Base-by-base conservation (phyloP, 805 yeast species). In the Cyberlindnera galapagoensis region DNA sequence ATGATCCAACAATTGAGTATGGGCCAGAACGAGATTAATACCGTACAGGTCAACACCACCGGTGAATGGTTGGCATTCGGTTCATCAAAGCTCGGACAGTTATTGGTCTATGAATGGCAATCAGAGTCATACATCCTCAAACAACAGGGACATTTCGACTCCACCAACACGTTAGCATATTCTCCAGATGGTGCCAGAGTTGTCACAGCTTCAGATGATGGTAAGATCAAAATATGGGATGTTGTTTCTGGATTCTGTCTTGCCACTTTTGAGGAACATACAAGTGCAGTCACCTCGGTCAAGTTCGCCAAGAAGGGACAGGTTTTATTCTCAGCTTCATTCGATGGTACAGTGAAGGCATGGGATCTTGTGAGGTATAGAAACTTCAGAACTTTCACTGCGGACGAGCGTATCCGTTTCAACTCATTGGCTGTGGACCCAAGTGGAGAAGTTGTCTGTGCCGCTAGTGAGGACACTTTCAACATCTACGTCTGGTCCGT, bases 31-130 rank as follows among this genome's bases (percentile, higher is more conserved):
- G 79, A 88, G 3, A 81, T 92, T 17, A 86, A 83, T 51, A 78
- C 87, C 3, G 90, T 92, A 4, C 59, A 76, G 9, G 71, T 92
- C 23, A 92, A 90, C 55, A 59, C 67, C 3, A 65, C 88, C 6
- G 98, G 98, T 21, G 98, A 92, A 57, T 92, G 98, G 98, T 65
- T 92, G 20, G 95, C 96, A 0, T 84, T 92, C 57, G 98, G 98
- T 5, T 87, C 97, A 0, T 62, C 86, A 21, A 79, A 77, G 51
- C 58, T 84, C 18, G 98, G 98, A n/a, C 98, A 92, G 60, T 62
- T 92, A 38, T 62, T 92, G 36, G 98, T 92, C 1, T 92, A 94
- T 66, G 98, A 92, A 66, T 92, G 98, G 98, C 96, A 92, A 62
- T 83, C 95, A 5, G 98, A 92, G 56, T 84, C 96, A 0, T 92